Conservation (phyloP, 176 grass and related monocot species). For the Microstegium vimineum region DNA sequence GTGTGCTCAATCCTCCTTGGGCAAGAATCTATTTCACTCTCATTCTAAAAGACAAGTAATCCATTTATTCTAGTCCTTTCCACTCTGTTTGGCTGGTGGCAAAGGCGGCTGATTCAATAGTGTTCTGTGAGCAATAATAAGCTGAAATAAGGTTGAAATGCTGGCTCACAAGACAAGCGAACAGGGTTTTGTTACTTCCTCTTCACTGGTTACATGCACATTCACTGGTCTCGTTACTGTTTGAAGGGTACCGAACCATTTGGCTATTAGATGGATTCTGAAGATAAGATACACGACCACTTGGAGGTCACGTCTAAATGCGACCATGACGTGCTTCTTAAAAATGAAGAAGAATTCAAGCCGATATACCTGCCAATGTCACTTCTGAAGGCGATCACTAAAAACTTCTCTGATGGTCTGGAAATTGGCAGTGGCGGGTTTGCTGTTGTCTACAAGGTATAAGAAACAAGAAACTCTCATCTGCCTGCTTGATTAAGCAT, state of each 20-base stretch:
- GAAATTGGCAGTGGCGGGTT: not conserved
- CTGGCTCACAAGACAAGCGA: too few species aligned
- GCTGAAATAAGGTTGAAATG: too few species aligned
- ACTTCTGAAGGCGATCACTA: not conserved
- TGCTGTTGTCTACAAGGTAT: not conserved
- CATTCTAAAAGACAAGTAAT: too few species aligned
- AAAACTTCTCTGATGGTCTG: not conserved
- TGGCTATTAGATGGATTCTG: not conserved
- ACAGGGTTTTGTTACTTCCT: not conserved
- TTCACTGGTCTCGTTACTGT: not conserved
- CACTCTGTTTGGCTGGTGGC: too few species aligned
- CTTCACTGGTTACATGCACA: not conserved
- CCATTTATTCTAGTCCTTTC: too few species aligned
- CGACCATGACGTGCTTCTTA: not conserved
- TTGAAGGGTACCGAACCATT: not conserved
- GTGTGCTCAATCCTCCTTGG: not conserved
- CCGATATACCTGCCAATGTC: not conserved
- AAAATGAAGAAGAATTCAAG: not conserved
- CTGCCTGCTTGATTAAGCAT: not conserved
- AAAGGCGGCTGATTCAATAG: too few species aligned
- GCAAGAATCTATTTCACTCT: not conserved
- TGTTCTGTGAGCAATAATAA: too few species aligned
- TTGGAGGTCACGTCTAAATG: not conserved
- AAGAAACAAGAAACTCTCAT: not conserved
- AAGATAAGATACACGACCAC: not conserved